Conservation (phyloP, 108 stramenopile genomes). For the Stephanodiscus triporus region DNA sequence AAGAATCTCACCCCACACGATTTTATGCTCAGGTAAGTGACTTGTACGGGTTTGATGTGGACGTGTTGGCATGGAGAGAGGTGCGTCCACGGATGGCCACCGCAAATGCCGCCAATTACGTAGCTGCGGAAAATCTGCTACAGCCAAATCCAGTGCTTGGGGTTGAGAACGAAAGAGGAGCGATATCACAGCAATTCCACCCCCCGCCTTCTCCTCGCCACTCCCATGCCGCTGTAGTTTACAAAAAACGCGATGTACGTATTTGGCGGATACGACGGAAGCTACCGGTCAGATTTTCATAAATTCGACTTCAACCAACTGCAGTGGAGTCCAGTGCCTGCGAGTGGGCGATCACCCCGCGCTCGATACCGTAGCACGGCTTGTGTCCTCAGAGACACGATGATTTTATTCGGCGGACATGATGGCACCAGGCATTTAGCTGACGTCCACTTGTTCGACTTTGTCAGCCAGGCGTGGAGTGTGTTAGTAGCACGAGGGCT, state of each 20-base stretch:
- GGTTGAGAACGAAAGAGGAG: slow-evolving; percentile 8
- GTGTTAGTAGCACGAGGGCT: slow-evolving; percentile 74
- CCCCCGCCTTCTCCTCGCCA: slow-evolving; percentile 89
- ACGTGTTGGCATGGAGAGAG: slow-evolving; percentile 76
- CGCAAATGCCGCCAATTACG: neutral
- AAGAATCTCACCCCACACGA: neutral
- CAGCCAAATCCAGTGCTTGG: slow-evolving; percentile 7
- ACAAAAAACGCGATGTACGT: slow-evolving; percentile 83
- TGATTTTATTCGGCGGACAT: slow-evolving; percentile 94
- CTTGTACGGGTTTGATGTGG: slow-evolving; percentile 91
- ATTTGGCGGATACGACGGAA: slow-evolving; percentile 94
- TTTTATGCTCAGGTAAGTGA: slow-evolving; percentile 40
- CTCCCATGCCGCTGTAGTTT: slow-evolving; percentile 93
- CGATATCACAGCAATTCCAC: slow-evolving; percentile 22
- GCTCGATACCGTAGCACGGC: slow-evolving; percentile 96
- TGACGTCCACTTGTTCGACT: slow-evolving; percentile 94
- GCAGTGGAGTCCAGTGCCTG: slow-evolving; percentile 79
- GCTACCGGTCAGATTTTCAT: slow-evolving; percentile 90
- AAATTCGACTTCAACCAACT: slow-evolving; percentile 81
- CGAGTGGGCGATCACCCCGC: slow-evolving; percentile 85
- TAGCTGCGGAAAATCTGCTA: neutral
- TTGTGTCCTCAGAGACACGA: slow-evolving; percentile 72
- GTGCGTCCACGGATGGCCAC: slow-evolving; percentile 45
- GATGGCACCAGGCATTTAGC: slow-evolving; percentile 96
- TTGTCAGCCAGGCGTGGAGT: slow-evolving; percentile 79